Conservation (phyloP, 2,329 filamentous ascomycete species). For the Grosmannia serpens region DNA sequence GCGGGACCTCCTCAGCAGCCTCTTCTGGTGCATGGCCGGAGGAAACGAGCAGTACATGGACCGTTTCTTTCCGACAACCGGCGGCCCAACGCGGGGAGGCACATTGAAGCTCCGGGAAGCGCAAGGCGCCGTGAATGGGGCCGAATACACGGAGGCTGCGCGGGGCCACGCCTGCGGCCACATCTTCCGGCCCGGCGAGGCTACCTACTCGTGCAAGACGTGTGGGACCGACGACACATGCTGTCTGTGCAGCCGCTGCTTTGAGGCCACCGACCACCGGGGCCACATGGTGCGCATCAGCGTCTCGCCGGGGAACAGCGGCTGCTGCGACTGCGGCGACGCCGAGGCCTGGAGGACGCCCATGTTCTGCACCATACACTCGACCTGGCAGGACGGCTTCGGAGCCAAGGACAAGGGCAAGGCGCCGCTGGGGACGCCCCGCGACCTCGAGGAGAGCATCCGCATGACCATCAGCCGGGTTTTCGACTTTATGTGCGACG, state of each 20-base stretch:
- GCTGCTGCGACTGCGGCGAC: conserved; percentile 87
- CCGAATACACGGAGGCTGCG: conserved; percentile 87
- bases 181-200: conserved; percentile 91
- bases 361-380: conserved; percentile 89
- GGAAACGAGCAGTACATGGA: conserved; percentile 62
- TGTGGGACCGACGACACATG: conserved; percentile 93
- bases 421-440: conserved; percentile 49
- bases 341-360: conserved; percentile 85
- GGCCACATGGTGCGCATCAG: conserved; percentile 83
- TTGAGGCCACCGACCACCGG: conserved; percentile 88
- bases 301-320: conserved; percentile 15
- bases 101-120: conserved; percentile 71
- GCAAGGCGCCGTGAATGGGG: conserved; percentile 85
- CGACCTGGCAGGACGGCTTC: conserved; percentile 34
- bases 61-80: conserved; percentile 66
- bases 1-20: conserved; percentile 59
- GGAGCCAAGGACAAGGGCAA: conserved; percentile 49
- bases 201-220: conserved; percentile 86
- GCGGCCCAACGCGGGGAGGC: conserved; percentile 47
- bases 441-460: conserved; percentile 66
- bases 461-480: conserved; percentile 75
- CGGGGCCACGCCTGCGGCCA: conserved; percentile 91
- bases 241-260: conserved; percentile 87
- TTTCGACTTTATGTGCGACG: conserved; percentile 93
- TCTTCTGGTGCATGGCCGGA: conserved; percentile 80